These are phyloP conservation scores for Pachyrhizus erosus DNA, from an alignment of 306 rosid genomes.

Conservation along the genomic window DNA sequence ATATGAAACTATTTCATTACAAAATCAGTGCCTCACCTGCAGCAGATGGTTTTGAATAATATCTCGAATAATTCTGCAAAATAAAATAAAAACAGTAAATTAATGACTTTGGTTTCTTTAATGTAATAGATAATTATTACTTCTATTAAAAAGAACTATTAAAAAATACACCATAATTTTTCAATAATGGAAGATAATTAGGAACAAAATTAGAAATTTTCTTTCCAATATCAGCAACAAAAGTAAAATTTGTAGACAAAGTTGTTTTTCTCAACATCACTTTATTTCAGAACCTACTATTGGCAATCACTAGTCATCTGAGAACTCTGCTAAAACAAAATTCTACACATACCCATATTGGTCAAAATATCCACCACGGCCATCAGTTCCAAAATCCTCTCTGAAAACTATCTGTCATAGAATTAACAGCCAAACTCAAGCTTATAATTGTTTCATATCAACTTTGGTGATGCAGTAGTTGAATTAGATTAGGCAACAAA, in stretches of 20 bases:
- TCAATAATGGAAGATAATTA: neutral
- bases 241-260: conserved; percentile 19
- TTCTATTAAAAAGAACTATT: neutral
- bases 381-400: conserved; percentile 94
- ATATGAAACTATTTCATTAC: conserved; percentile 9
- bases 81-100: conserved; percentile 28
- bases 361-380: conserved; percentile 96
- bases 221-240: conserved; percentile 14
- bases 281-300: conserved; percentile 2
- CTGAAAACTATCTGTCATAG: conserved; percentile 80
- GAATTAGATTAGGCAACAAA: conserved; percentile 22
- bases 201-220: conserved; percentile 2
- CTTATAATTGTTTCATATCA: conserved; percentile 2
- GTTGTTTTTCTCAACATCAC: neutral
- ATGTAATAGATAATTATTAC: neutral
- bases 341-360: conserved; percentile 72
- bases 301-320: conserved; percentile 22
- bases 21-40: conserved; percentile 65
- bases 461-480: conserved; percentile 20
- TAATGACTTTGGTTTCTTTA: conserved; percentile 20
- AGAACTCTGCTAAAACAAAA: conserved; percentile 20
- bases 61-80: conserved; percentile 82
- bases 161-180: neutral
- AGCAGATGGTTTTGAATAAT: conserved; percentile 88
- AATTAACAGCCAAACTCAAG: conserved; percentile 15